Base-by-base conservation (phyloP, 2,329 filamentous ascomycete genomes). In the Cryphonectria naterciae region DNA sequence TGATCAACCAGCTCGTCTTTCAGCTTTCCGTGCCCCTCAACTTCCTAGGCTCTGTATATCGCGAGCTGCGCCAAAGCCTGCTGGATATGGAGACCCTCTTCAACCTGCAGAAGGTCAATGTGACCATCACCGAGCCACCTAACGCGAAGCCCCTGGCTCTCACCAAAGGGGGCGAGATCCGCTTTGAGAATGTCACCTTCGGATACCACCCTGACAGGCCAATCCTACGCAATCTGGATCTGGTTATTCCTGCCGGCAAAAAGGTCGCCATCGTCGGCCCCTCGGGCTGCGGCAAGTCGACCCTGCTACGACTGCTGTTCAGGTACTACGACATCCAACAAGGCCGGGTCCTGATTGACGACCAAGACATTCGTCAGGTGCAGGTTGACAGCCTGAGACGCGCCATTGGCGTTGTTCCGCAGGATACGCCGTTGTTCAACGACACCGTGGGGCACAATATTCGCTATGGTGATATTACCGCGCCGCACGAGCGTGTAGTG, bases 61-160 rank as follows among this genome's bases (percentile, higher is more conserved):
- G 96, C 76, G 96, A 99, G 82, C 87, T 99, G 68, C 89, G 96
- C 69, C 96, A 99, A 83, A 97, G 94, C 32, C 86, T 99, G 61
- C 86, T 99, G 46, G 97, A 99, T 79, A 99, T 99, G 96, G 96
- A 98, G 82, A 98, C 96, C 0, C 87, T 99, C 7, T 99, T 99
- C 85, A 97, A 93, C 80, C 86, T 99, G 43, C 96, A 99, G 81
- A 98, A 97, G 80, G 95, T 98, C 78, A 97, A 98, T 75, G 91
- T 98, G 17, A 89, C 88, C 52, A 92, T 99, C 78, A 91, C 89
- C 76, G 95, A 99, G 76, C 86, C 88, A 68, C 88, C 91, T 1
- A 84, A 92, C 76, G 94, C 95, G 0, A 90, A 91, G 77, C 86
- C 92, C 0, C 86, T 99, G 1, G 82, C 87, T 11, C 86, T 99